Base-by-base conservation (phyloP, 495 filamentous ascomycete species). In the Xeromyces bisporus region DNA sequence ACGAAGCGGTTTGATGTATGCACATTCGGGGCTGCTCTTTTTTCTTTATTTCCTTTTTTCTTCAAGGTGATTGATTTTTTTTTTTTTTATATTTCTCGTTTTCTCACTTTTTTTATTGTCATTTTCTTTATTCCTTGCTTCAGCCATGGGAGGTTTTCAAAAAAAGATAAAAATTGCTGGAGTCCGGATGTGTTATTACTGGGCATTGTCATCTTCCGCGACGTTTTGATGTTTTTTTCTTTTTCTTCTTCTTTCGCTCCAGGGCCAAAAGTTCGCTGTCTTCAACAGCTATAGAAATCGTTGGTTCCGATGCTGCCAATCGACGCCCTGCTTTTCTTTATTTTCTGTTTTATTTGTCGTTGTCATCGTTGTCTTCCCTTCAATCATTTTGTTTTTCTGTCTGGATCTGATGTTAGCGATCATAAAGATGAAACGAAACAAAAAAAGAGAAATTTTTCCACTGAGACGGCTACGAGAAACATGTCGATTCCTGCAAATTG, bases 141-240 rank as follows among this genome's bases (percentile, higher is more conserved):
- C 28, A 41, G 33, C 53, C 46, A 44, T 45, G 47, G 49, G 44
- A 37, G 45, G 47, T 44, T 44, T 34, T 34, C 23, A 18, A n/a
- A 21, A 40, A 56, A 60, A 56, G 42, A 6, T 44, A 56, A 60
- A 56, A 43, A 6, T 44, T 48, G 49, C 42, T 47, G 55, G 56
- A 55, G 55, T 58, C 47, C 51, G 44, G 55, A 38, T 48, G 46
- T 56, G 42, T 50, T 54, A n/a, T 53, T 51, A 46, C 43, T 40
- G 49, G 49, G 47, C 41, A 57, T 49, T 50, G 41, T 55, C 40
- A 46, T n/a, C n/a, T n/a, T n/a, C 35, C 35, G 37, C 26, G 20
- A 21, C 5, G 9, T 39, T 47, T 46, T 41, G 39, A 52, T 52
- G 46, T 48, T n/a, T n/a, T n/a, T n/a, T n/a, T n/a, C n/a, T n/a